A percentile compares a stretch with the other conserved stretches of the same genome.
Conservation (phyloP, 129 eudicot genomes). For the Flaveria linearis region DNA sequence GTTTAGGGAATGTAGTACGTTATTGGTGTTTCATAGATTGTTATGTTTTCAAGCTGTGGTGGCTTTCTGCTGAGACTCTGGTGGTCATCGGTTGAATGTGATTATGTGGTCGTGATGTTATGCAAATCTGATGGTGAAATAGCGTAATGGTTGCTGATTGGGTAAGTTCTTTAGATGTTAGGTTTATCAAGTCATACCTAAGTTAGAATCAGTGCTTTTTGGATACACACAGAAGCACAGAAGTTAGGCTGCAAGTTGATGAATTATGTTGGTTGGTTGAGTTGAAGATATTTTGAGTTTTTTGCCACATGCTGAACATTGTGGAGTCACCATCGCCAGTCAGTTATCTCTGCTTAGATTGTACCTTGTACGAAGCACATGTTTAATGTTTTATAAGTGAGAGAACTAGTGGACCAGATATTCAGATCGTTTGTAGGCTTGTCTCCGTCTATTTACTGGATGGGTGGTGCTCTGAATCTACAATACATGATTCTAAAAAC, state of each 20-base stretch:
- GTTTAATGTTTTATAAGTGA: background rate
- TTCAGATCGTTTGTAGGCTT: background rate
- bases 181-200: constrained; percentile 1
- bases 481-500: background rate
- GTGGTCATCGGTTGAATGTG: background rate
- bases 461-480: background rate
- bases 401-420: constrained; percentile 15
- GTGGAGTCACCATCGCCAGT: background rate
- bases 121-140: background rate
- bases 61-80: background rate
- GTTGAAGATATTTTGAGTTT: constrained; percentile 20
- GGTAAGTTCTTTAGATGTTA: background rate
- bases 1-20: constrained; percentile 11
- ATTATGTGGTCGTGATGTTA: background rate
- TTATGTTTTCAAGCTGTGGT: background rate
- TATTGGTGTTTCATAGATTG: constrained; percentile 14
- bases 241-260: constrained; percentile 13
- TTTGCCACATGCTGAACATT: constrained; percentile 19
- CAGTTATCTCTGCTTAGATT: background rate
- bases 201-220: constrained; percentile 5
- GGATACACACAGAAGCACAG: background rate
- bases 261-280: constrained; percentile 12
- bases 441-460: background rate
- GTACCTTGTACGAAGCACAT: constrained; percentile 10
- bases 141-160: background rate